Evolutionary conservation across 257 asterid genomes (phyloP).

Genomic region (Solanum lignicaule): DNA sequence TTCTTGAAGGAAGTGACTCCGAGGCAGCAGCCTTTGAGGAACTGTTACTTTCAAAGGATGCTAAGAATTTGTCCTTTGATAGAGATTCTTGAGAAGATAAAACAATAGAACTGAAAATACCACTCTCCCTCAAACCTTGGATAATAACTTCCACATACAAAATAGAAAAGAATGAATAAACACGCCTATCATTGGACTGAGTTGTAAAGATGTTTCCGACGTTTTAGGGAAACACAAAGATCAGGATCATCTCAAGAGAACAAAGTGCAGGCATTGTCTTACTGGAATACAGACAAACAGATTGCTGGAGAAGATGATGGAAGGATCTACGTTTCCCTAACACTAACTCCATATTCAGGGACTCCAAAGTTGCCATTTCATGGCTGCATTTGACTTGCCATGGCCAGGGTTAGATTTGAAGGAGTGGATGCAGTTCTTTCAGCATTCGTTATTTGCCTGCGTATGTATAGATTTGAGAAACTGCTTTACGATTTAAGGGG

Average conservation of each 20-base stretch:
- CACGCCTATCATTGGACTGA: background rate
- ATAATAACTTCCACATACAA: slow-evolving; percentile 47
- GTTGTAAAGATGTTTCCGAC: background rate
- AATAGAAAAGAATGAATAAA: background rate
- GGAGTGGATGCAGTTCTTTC: too few relatives aligned
- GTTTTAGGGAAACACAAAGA: background rate
- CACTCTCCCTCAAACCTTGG: slow-evolving; percentile 85
- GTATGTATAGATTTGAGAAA: too few relatives aligned
- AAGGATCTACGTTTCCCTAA: background rate
- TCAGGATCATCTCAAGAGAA: background rate
- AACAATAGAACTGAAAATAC: slow-evolving; percentile 54
- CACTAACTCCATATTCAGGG: background rate
- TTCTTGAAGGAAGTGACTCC: slow-evolving; percentile 47
- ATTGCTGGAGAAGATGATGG: background rate
- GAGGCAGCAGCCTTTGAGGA: slow-evolving; percentile 43
- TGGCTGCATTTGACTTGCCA: background rate
- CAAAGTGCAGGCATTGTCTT: background rate
- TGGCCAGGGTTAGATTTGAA: background rate
- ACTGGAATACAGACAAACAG: background rate
- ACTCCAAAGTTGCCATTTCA: background rate
- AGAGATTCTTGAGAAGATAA: slow-evolving; percentile 46
- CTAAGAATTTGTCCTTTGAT: slow-evolving; percentile 54
- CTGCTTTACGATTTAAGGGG: too few relatives aligned
- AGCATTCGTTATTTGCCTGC: too few relatives aligned
- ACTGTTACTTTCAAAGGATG: slow-evolving; percentile 53